A percentile compares a stretch with the other conserved stretches of the same genome.
phyloP scores from a whole-genome alignment of 768 basidiomycete genomes.

The Leccinum sublutescens region DNA sequence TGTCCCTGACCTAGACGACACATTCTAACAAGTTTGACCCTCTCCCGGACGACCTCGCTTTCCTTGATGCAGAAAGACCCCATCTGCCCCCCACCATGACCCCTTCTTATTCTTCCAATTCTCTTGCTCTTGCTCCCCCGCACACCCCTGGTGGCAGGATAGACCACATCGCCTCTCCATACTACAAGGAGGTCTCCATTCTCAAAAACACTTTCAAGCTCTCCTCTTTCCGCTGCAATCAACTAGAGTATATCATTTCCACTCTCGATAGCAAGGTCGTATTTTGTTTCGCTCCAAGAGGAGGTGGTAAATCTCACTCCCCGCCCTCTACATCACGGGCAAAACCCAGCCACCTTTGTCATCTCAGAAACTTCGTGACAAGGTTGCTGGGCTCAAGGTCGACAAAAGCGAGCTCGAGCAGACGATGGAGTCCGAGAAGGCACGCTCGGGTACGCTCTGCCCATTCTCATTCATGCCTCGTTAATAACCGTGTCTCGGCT shows the following conservation, averaged over 20 bases:
- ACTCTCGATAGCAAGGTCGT: slow-evolving; percentile 81
- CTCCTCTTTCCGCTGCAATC: slow-evolving; percentile 71
- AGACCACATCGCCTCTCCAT: slow-evolving; percentile 33
- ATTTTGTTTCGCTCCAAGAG: slow-evolving; percentile 97
- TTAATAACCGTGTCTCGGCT: too few species aligned
- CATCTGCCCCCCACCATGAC: slow-evolving; percentile 4
- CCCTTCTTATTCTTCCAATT: slow-evolving; percentile 6
- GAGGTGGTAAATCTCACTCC: slow-evolving; percentile 91
- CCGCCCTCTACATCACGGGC: slow-evolving; percentile 75
- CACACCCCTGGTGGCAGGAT: slow-evolving; percentile 11
- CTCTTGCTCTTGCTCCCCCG: neutral
- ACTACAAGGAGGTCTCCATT: slow-evolving; percentile 31
- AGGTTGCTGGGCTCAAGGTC: too few species aligned
- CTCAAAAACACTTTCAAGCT: slow-evolving; percentile 55
- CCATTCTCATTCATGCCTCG: too few species aligned
- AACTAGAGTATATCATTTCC: slow-evolving; percentile 81
- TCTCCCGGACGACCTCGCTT: slow-evolving; percentile 16
- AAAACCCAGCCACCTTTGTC: slow-evolving; percentile 79
- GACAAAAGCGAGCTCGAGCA: too few species aligned
- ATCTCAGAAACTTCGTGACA: slow-evolving; percentile 33
- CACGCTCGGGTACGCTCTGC: too few species aligned
- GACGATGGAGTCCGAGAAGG: too few species aligned
- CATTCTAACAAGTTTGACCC: slow-evolving; percentile 46
- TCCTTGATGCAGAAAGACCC: slow-evolving; percentile 12
- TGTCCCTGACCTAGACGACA: slow-evolving; percentile 43